Base-by-base conservation (phyloP, 352 stramenopile species). In the Phytophthora multivora region DNA sequence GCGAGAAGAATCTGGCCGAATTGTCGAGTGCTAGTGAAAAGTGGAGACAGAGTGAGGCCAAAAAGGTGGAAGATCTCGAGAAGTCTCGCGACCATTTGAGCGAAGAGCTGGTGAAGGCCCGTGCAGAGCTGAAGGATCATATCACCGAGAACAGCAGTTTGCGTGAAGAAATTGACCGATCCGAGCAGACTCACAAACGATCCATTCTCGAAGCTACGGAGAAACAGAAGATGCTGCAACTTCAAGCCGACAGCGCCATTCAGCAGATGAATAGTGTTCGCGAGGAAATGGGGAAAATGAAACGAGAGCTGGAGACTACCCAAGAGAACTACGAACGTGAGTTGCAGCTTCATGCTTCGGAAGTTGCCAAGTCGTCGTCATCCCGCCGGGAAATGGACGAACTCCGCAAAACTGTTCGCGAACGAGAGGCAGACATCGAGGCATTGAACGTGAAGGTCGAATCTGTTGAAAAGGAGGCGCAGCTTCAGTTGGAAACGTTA, bases 281-380 rank as follows among this genome's bases (percentile, higher is more conserved):
- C 31, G 66, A 86, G 12, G 79, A 88, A 50, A 75, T 86, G 46
- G 48, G 50, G 1, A 59, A 57, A 12, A 63, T 89, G 51, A 79
- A 82, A 31, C 48, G 48, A 1, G 81, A 90, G 30, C 46, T 90
- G 5, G 59, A 67, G 0, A 70, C 49, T 0, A 81, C 85, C 10
- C 80, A 87, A 28, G 79, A 86, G 16, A 92, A 95, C 56, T 96
- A 96, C 50, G 84, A 94, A 53, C 83, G 87, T 9, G 88, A 96
- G 53, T 57, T 96, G 19, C 83, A 94, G 55, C 62, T 93, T 36
- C 88, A 95, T 39, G 80, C 87, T 0, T 65, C 72, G 3, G 79
- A 92, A 57, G 80, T 90, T 6, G 63, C 76, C 12, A 86, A 83
- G 55, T 70, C 80, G 12, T 75, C 80, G 2, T 62, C 75, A 9